Percentiles rank a stretch among this genome's conserved stretches.
Evolutionary conservation across 352 stramenopile species (phyloP).

Genomic region (Phytophthora colocasiae): DNA sequence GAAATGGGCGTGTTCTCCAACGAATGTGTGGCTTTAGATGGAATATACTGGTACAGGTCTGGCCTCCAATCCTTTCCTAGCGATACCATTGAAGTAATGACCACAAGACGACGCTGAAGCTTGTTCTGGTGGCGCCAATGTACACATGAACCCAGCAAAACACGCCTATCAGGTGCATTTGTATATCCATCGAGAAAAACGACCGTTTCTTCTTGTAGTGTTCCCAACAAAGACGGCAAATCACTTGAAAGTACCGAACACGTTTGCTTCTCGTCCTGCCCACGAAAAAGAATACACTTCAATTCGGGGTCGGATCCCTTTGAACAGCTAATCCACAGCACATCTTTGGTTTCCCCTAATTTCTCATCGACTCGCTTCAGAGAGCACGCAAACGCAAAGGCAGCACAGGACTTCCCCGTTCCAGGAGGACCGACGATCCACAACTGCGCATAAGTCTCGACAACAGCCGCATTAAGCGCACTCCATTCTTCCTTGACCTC

Average conservation of each 20-base stretch:
- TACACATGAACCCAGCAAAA: not conserved
- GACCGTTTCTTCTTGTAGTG: not conserved
- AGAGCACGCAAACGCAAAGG: conserved; percentile 24
- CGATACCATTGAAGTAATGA: not conserved
- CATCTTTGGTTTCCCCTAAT: not conserved
- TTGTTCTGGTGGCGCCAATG: not conserved
- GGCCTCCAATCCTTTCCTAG: not conserved
- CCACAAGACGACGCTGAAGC: not conserved
- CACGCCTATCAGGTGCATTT: not conserved
- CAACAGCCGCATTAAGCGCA: not conserved
- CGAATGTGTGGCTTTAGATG: not conserved
- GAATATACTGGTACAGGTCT: not conserved
- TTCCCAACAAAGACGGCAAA: not conserved
- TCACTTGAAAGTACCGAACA: not conserved
- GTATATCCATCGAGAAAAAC: conserved; percentile 16
- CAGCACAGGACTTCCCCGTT: conserved; percentile 14
- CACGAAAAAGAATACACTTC: conserved; percentile 10
- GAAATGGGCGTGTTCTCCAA: not conserved
- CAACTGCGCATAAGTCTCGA: not conserved
- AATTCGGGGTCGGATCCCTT: not conserved
- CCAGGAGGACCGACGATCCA: conserved; percentile 23
- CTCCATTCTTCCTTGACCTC: not conserved
- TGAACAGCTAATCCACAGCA: conserved; percentile 17
- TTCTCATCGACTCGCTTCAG: conserved; percentile 1
- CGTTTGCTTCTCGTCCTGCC: conserved; percentile 4